Percentiles rank a stretch among this genome's conserved stretches.
Conservation (phyloP, 345 rosid genomes). For the Reutealis trisperma region DNA sequence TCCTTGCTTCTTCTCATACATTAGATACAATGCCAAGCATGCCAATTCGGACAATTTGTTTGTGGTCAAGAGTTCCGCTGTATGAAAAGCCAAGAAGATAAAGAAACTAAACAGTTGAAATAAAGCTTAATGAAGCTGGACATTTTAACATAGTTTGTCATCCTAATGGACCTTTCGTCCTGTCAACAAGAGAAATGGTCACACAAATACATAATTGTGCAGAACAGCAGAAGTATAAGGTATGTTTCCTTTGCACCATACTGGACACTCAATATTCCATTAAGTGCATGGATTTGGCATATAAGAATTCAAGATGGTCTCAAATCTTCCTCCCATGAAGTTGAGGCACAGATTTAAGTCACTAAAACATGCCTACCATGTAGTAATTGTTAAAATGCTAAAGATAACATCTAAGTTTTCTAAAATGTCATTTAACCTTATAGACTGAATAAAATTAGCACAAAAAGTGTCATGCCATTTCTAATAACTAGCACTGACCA, state of each 20-base stretch:
- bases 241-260: background rate
- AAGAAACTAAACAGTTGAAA: slow-evolving; percentile 4
- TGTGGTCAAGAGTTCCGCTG: slow-evolving; percentile 89
- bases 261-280: too few relatives aligned
- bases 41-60: slow-evolving; percentile 92
- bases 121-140: background rate
- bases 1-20: slow-evolving; percentile 99
- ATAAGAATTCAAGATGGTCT: background rate
- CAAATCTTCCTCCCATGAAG: too few relatives aligned
- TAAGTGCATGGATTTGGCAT: too few relatives aligned
- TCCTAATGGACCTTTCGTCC: background rate
- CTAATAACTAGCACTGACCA: background rate
- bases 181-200: background rate
- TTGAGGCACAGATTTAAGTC: too few relatives aligned
- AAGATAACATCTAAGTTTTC: too few relatives aligned
- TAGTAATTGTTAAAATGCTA: too few relatives aligned
- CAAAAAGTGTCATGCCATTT: too few relatives aligned
- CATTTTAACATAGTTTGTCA: too few relatives aligned
- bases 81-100: slow-evolving; percentile 15
- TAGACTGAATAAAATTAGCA: background rate
- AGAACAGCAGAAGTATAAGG: background rate
- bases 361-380: background rate
- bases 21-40: slow-evolving; percentile 87
- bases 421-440: background rate
- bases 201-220: background rate